Evolutionary conservation across 306 rosid species (phyloP), one percentile per base, ranked within the genome.

Genomic region (Clitoria ternatea): DNA sequence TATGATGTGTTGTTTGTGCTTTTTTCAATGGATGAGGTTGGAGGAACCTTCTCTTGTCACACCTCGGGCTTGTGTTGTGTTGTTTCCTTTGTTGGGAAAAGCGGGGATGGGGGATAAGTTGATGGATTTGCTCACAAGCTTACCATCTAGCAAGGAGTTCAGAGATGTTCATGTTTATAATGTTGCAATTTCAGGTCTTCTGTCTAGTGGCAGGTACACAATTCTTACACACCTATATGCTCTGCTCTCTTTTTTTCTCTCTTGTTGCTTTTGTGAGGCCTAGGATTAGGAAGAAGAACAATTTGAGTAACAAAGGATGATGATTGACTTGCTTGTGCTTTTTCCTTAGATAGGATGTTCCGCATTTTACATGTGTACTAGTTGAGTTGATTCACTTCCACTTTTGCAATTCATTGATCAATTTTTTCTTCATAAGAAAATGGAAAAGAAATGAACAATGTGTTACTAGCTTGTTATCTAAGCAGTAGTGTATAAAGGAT

Each of bases 11-110:
- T 93, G 92, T 66, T 77, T 93, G 87, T 83, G 86, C 72, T 90
- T 94, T 61, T 94, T 82, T 75, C 97, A 84, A 83, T 94, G 98
- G 98, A 94, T 90, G 97, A 80, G 88, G 60, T 60, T 84, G 69
- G 94, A 87, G 74, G 96, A 94, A 47, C 89, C 88, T 27, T 75
- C 80, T 6, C 80, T 88, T 20, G 76, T 90, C 40, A 80, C 94
- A 2, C 81, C 90, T n/a, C 76, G 86, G 56, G 85, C 88, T 4
- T 93, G 87, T 74, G 79, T 88, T 12, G 48, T 85, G 53, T 70
- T 93, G 84, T 90, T 93, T 72, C 94, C 96, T 0, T 22, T 81
- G 82, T 40, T 93, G 83, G 98, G 92, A 45, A 88, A 84, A 80
- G 94, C 90, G 48, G 77, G 88, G 50, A 84, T 88, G 97, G 84